phyloP scores from a whole-genome alignment of 371 early-diverging fungal species.

The Mucor ambiguus region DNA sequence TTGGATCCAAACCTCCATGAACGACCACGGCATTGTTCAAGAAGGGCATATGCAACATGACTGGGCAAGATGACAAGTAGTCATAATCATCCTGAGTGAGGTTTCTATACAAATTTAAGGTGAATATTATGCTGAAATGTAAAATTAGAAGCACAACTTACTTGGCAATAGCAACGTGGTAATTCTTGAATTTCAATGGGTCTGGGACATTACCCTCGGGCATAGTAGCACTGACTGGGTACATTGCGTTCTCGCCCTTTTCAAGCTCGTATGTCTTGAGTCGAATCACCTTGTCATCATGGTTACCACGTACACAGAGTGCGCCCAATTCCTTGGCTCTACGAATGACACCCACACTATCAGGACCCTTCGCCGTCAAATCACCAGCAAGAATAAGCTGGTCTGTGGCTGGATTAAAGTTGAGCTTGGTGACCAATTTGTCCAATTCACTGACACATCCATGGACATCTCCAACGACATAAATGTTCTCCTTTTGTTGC shows the following conservation, averaged over 20 bases:
- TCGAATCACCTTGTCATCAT: constrained; percentile 72
- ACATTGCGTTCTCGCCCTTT: constrained; percentile 32
- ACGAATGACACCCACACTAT: constrained; percentile 64
- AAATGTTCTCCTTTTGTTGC: constrained; percentile 45
- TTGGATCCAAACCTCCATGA: constrained; percentile 72
- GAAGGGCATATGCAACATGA: constrained; percentile 58
- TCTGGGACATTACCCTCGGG: constrained; percentile 44
- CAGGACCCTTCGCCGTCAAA: constrained; percentile 70
- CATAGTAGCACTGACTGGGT: constrained; percentile 26
- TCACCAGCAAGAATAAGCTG: constrained; percentile 72
- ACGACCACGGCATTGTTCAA: constrained; percentile 60
- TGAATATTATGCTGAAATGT: neutral
- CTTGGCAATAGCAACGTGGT: constrained; percentile 48
- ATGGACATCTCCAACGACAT: constrained; percentile 77
- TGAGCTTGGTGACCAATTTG: constrained; percentile 46
- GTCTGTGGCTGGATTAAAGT: constrained; percentile 48
- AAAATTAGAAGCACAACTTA: constrained; percentile 14
- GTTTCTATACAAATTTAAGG: constrained; percentile 18
- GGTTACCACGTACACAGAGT: constrained; percentile 76
- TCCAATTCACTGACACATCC: constrained; percentile 62
- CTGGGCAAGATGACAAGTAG: constrained; percentile 61
- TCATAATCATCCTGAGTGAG: constrained; percentile 58
- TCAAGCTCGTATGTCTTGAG: constrained; percentile 55
- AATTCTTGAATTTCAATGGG: constrained; percentile 41
- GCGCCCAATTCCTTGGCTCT: constrained; percentile 55